Evolutionary conservation across 768 basidiomycete species (phyloP), one percentile per base, ranked within the genome.

Genomic region (Megacollybia marginata): DNA sequence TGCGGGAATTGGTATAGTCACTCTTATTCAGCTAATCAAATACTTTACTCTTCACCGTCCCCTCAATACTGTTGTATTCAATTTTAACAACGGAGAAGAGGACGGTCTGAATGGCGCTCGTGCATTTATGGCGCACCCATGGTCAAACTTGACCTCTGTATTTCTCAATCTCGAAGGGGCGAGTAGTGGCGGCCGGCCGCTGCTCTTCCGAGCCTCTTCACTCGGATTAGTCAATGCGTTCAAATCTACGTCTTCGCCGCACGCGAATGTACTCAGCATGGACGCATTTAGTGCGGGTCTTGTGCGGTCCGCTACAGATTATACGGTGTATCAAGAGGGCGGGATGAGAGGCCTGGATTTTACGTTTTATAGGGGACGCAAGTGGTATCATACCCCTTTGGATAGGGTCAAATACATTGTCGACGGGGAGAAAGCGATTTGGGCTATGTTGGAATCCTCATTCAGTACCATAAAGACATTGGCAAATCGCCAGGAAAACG

Each of bases 151-250:
- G 19, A 73, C 79, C 0, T 72, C 79, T 23, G 74, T 74, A 1
- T 92, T 92, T 65, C 68, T 92, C 36, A 92, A 92, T 55, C 72
- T 92, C 7, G 90, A 92, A 63, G 89, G 90, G 12, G 88, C 88
- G 3, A 80, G 82, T 12, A 73, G 82, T 1, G 89, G 88, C 58
- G 87, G 88, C 8, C 85, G 86, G 1, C 88, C 90, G 1, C 65
- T 88, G 15, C 70, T 90, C 33, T 91, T 91, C 67, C 83, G 89
- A 3, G 73, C 80, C 0, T 85, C 86, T 0, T 83, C 78, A 0
- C 70, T 76, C 0, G 69, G 72, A 2, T 70, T 82, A 19, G 70
- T 88, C 13, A 70, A 67, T 9, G 68, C 84, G 0, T 83, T 85
- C 65, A 57, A 55, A 35, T 60, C 72, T 48, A 77, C 84, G 10